These are phyloP conservation scores for Penicillium riverlandense DNA, from an alignment of 495 filamentous ascomycete genomes.

Conservation along the genomic window DNA sequence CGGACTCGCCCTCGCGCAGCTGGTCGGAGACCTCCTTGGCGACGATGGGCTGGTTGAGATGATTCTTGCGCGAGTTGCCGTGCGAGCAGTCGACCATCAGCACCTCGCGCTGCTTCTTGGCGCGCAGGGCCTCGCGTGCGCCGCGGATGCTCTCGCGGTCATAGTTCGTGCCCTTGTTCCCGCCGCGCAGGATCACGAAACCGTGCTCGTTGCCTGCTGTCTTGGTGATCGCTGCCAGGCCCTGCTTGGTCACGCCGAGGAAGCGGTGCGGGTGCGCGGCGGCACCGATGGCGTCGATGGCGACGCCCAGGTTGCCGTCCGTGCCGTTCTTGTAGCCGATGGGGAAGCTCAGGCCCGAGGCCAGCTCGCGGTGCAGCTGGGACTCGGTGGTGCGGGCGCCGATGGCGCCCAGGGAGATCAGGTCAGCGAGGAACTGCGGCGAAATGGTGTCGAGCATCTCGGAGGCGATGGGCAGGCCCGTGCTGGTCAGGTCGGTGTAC, in stretches of 20 bases:
- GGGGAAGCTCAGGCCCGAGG: conserved; percentile 94
- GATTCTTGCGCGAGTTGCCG: conserved; percentile 61
- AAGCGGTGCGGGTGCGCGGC: conserved; percentile 92
- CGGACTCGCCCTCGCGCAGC: conserved; percentile 76
- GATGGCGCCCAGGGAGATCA: conserved; percentile 92
- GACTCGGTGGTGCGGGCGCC: conserved; percentile 96
- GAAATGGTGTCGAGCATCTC: conserved; percentile 99
- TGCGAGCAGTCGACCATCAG: conserved; percentile 99
- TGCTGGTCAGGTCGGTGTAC: conserved; percentile 79
- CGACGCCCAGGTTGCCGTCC: conserved; percentile 88
- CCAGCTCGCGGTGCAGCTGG: conserved; percentile 91
- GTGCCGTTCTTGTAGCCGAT: conserved; percentile 99
- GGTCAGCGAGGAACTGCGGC: conserved; percentile 90
- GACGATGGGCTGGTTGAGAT: conserved; percentile 86
- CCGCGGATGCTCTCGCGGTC: conserved; percentile 72
- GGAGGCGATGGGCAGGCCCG: conserved; percentile 86
- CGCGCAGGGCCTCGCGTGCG: conserved; percentile 70
- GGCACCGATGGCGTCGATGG: conserved; percentile 91
- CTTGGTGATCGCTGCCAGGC: conserved; percentile 87
- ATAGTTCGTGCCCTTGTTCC: conserved; percentile 91
- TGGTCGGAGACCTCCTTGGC: conserved; percentile 77
- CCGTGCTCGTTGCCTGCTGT: conserved; percentile 93
- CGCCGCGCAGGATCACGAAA: conserved; percentile 91
- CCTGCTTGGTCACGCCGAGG: conserved; percentile 99
- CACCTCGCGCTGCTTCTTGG: conserved; percentile 81